Evolutionary conservation across 768 basidiomycete genomes (phyloP).

Genomic region (Pulveroboletus sp.): DNA sequence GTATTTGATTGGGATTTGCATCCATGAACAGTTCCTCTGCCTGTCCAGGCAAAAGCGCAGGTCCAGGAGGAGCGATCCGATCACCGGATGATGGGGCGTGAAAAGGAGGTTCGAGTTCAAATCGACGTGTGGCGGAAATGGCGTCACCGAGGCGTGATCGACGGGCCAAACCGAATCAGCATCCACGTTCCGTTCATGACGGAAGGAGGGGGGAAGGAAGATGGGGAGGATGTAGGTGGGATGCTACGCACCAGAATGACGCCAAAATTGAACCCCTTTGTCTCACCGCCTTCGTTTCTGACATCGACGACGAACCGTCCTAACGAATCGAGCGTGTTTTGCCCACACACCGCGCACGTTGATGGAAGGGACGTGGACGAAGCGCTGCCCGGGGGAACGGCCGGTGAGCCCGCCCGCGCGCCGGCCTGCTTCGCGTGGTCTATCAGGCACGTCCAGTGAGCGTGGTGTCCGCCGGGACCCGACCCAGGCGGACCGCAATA

Average conservation of each 20-base stretch:
- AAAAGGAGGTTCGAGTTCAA: background rate
- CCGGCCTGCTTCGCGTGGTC: slow-evolving; percentile 13
- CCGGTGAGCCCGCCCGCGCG: background rate
- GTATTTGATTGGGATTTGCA: slow-evolving; percentile 13
- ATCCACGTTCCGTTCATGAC: background rate
- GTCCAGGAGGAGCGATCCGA: background rate
- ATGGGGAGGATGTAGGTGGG: background rate
- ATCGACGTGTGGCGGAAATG: background rate
- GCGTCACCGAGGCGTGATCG: too few species aligned
- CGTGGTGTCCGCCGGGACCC: slow-evolving; percentile 21
- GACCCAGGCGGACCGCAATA: slow-evolving; percentile 21
- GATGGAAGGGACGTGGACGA: background rate
- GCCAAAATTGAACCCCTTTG: slow-evolving; percentile 25
- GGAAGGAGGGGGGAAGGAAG: background rate
- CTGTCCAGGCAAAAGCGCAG: slow-evolving; percentile 1
- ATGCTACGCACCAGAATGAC: slow-evolving; percentile 21
- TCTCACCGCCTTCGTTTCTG: slow-evolving; percentile 26
- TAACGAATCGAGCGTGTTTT: slow-evolving; percentile 12
- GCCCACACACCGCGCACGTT: slow-evolving; percentile 15
- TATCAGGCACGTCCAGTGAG: slow-evolving; percentile 28
- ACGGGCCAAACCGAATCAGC: background rate
- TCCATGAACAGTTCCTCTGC: slow-evolving; percentile 24
- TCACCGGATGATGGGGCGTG: background rate
- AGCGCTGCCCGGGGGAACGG: background rate
- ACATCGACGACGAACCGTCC: slow-evolving; percentile 25